Conservation (phyloP, 129 eudicot species). For the Flaveria sonorensis region DNA sequence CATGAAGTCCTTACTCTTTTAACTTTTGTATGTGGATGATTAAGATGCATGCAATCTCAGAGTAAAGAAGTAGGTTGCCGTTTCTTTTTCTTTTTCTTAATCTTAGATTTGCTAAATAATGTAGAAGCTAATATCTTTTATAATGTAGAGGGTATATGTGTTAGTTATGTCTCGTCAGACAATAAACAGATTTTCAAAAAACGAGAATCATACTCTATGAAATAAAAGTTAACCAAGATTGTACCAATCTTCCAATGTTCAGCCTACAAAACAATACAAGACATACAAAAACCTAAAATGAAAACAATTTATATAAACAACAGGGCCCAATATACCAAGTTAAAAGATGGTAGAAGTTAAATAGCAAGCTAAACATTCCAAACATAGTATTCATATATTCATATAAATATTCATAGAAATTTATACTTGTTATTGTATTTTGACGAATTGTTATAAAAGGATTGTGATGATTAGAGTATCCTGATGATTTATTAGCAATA, state of each 20-base stretch:
- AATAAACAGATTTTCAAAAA: neutral
- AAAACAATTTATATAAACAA: no score
- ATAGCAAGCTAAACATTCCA: neutral
- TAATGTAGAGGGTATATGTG: neutral
- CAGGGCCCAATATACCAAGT: no score
- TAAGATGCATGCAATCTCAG: neutral
- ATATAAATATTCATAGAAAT: no score
- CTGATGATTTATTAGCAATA: neutral
- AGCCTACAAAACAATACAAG: neutral
- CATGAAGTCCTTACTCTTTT: neutral
- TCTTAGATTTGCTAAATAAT: neutral
- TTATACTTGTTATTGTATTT: neutral
- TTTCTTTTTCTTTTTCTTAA: neutral
- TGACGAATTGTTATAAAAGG: neutral
- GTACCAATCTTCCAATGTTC: neutral
- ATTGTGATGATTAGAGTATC: neutral
- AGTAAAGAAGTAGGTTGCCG: neutral
- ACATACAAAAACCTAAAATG: no score
- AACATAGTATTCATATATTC: neutral
- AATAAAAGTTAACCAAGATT: neutral
- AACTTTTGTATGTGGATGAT: neutral
- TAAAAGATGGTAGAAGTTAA: no score
- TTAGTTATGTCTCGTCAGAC: neutral
- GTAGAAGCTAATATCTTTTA: neutral
- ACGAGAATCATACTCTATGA: neutral